Base-by-base conservation (phyloP, 441 rosid species). In the Eutrema salsugineum region DNA sequence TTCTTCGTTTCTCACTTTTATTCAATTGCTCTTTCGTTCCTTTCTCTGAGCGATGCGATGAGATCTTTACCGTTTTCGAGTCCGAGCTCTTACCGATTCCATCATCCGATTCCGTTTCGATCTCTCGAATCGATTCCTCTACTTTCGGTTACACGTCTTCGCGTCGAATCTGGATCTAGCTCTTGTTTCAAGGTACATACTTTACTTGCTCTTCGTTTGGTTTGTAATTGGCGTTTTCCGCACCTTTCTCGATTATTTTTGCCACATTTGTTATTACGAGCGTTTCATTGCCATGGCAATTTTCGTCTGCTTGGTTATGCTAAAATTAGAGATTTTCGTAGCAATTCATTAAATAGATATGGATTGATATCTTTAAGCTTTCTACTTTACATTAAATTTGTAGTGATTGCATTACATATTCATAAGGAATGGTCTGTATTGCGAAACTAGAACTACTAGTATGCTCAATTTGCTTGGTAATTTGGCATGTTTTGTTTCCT, bases 1-100 rank as follows among this genome's bases (percentile, higher is more conserved):
- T 8, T 16, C 51, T 17, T 47, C 51, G 8, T 46, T 20, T 48
- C 0, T 24, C 27, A 24, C 27, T 24, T n/a, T n/a, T n/a, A n/a
- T n/a, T n/a, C n/a, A 36, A 36, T 11, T 1, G 8, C 8, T 44
- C 7, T n/a, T 7, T 44, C 11, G 3, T 22, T 44, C 19, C 53
- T 24, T 24, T 40, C 42, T 53, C 58, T 24, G 6, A 8, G 14
- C 47, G 55, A 57, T 56, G 44, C 44, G 74, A 91, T 89, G 98
- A 86, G 76, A 77, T 78, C 88, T 67, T 73, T 65, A 51, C 54
- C 56, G 24, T 68, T 24, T 1, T 20, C 77, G 3, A 64, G 64
- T 69, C 75, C 78, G 64, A 66, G 10, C 74, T 61, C 73, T 30
- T 55, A 61, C 64, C n/a, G 60, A 44, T 49, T 59, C 68, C 71